Percentiles rank a stretch among this genome's conserved stretches.
phyloP scores from a whole-genome alignment of 768 basidiomycete species.

The Kwoniella mangroviensis region DNA sequence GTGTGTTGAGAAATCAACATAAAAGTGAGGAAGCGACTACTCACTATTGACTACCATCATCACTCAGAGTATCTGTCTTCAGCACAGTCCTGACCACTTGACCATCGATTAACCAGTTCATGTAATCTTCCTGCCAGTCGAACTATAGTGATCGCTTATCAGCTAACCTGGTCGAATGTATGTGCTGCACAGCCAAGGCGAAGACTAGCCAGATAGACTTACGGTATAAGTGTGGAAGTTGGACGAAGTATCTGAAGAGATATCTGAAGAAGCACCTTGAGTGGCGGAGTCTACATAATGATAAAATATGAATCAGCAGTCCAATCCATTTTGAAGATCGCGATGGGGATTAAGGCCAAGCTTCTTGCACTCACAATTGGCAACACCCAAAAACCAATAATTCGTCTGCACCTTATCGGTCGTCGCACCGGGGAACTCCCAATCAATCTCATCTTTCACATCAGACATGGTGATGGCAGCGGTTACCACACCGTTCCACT shows the following conservation, averaged over 20 bases:
- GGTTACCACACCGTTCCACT: slow-evolving; percentile 79
- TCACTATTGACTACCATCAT: slow-evolving; percentile 25
- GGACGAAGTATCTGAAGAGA: slow-evolving; percentile 32
- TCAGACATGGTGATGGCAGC: slow-evolving; percentile 73
- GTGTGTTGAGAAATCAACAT: background rate
- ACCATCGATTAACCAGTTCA: slow-evolving; percentile 74
- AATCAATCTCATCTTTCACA: slow-evolving; percentile 63
- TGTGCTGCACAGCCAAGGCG: background rate
- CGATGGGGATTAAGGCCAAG: background rate
- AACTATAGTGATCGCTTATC: slow-evolving; percentile 62
- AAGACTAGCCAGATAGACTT: background rate
- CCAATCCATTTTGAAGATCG: background rate
- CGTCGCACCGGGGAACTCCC: slow-evolving; percentile 56
- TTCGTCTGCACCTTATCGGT: slow-evolving; percentile 76
- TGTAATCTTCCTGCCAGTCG: slow-evolving; percentile 74
- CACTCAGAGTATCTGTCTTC: slow-evolving; percentile 64
- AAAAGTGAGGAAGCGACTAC: background rate
- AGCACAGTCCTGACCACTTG: slow-evolving; percentile 71
- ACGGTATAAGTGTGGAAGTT: slow-evolving; percentile 48
- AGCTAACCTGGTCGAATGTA: background rate
- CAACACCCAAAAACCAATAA: slow-evolving; percentile 56
- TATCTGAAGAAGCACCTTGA: slow-evolving; percentile 26
- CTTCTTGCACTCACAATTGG: slow-evolving; percentile 38
- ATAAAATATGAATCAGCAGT: background rate
- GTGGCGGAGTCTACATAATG: slow-evolving; percentile 37